Evolutionary conservation across 2,329 filamentous ascomycete species (phyloP).

Genomic region (Ceratocystiopsis minuta): DNA sequence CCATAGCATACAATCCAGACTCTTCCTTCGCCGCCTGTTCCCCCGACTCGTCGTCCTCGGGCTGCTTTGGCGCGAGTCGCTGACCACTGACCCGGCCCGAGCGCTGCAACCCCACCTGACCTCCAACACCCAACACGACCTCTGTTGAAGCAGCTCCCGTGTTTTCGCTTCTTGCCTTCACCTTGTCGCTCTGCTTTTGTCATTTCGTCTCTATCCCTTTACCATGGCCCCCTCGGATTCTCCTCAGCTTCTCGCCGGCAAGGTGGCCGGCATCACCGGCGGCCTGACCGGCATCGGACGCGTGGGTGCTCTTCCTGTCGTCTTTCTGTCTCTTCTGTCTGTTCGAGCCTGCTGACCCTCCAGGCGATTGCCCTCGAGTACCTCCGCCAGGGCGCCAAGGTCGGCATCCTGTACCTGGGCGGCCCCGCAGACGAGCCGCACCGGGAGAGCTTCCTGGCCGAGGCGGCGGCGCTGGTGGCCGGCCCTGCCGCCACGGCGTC

Average conservation of each 20-base stretch:
- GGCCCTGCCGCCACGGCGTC: not conserved
- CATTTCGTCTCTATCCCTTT: no score
- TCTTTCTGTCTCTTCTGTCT: not conserved
- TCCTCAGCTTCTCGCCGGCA: constrained; percentile 7
- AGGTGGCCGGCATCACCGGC: constrained; percentile 7
- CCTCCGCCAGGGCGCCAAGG: constrained; percentile 7
- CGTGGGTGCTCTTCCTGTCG: no score
- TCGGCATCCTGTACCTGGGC: constrained; percentile 7
- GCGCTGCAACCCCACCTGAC: no score
- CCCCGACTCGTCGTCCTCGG: no score
- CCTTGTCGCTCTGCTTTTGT: no score
- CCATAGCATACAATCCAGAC: no score
- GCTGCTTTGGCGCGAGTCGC: no score
- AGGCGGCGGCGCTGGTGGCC: constrained; percentile 1
- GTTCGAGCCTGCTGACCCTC: not conserved
- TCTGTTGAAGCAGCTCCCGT: no score
- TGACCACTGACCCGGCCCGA: no score
- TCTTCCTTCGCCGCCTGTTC: no score
- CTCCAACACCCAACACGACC: no score
- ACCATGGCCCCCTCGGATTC: not conserved
- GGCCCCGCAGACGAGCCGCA: constrained; percentile 5
- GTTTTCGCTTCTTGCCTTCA: no score
- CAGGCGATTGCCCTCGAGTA: constrained; percentile 8
- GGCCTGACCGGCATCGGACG: constrained; percentile 7
- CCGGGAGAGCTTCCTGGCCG: constrained; percentile 3